Base-by-base conservation (phyloP, 176 grass and related monocot genomes). In the Aegilops longissima region DNA sequence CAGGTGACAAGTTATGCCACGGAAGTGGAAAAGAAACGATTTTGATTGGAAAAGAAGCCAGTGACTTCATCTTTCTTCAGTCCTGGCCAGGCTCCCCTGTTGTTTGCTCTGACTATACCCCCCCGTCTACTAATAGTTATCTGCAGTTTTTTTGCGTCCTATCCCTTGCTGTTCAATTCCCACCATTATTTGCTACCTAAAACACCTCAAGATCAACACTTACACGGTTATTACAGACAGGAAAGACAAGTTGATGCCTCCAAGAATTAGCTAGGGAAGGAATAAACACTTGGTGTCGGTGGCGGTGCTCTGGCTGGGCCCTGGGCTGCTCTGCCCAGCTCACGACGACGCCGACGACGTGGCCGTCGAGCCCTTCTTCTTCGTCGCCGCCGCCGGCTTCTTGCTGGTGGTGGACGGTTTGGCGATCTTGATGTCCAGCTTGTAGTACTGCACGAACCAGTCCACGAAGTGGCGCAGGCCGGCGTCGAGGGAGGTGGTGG, bases 361-460 rank as follows among this genome's bases (percentile, higher is more conserved):
- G 56, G 88, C 59, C 5, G 25, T 25, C 25, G 82, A 39, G 13
- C 58, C 9, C 51, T 89, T 90, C 85, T 88, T 95, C 85, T 90
- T 92, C 51, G 80, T 61, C 54, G 71, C 39, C 0, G 51, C 16
- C 54, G 54, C 54, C 54, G 66, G 80, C 80, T 92, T 92, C 83
- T 92, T 92, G 77, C 66, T 52, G 12, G 24, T 67, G 70, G 78
- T 49, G 21, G 42, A 24, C 13, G 9, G 45, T 23, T 87, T 83
- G 34, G 34, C 21, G 24, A 85, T 63, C 82, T 94, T 88, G 82
- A 5, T 3, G 65, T 93, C 94, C 7, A 90, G 84, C 61, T 92
- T 92, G 92, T 99, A 93, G 88, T 99, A 96, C 0, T 85, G 36
- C 9, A 94, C 80, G 76, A 94, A 98, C 97, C 97, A 98, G 75